These are phyloP conservation scores for Brassica carinata DNA, from an alignment of 345 rosid species.

Conservation along the genomic window DNA sequence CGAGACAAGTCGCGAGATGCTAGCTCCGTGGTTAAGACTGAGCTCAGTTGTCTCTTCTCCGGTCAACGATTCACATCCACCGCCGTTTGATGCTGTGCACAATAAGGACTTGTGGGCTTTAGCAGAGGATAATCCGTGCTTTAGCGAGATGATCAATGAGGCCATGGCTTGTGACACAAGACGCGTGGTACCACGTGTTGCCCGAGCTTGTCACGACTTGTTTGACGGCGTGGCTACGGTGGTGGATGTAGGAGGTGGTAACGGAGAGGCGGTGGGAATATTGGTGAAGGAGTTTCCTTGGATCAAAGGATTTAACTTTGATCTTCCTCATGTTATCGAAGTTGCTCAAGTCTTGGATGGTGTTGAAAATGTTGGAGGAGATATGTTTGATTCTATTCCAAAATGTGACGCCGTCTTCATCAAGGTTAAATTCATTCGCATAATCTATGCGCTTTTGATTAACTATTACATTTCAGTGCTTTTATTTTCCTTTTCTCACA, in stretches of 20 bases:
- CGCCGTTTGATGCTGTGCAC: slow-evolving; percentile 55
- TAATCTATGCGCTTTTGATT: slow-evolving; percentile 2
- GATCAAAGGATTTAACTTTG: slow-evolving; percentile 68
- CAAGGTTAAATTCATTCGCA: slow-evolving; percentile 46
- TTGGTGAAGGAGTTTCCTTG: slow-evolving; percentile 61
- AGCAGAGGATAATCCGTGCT: slow-evolving; percentile 42
- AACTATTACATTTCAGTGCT: background rate
- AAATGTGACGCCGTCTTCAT: slow-evolving; percentile 58
- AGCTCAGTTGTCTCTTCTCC: slow-evolving; percentile 43
- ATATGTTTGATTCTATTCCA: slow-evolving; percentile 67
- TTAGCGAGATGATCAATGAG: slow-evolving; percentile 49
- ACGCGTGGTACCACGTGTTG: slow-evolving; percentile 40
- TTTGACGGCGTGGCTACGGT: slow-evolving; percentile 55
- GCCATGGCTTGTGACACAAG: slow-evolving; percentile 73
- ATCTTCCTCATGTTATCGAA: slow-evolving; percentile 68
- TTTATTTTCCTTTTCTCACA: background rate
- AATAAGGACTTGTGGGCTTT: slow-evolving; percentile 57
- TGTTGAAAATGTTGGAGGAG: slow-evolving; percentile 62
- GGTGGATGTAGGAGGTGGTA: slow-evolving; percentile 81
- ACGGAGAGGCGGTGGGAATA: slow-evolving; percentile 55
- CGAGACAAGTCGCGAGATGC: slow-evolving; percentile 53
- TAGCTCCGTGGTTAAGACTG: slow-evolving; percentile 62
- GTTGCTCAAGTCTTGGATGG: slow-evolving; percentile 46
- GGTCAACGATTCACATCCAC: background rate
- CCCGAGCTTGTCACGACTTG: slow-evolving; percentile 48